These are phyloP conservation scores for Emergomyces orientalis DNA, from an alignment of 2,329 filamentous ascomycete species.

Conservation along the genomic window DNA sequence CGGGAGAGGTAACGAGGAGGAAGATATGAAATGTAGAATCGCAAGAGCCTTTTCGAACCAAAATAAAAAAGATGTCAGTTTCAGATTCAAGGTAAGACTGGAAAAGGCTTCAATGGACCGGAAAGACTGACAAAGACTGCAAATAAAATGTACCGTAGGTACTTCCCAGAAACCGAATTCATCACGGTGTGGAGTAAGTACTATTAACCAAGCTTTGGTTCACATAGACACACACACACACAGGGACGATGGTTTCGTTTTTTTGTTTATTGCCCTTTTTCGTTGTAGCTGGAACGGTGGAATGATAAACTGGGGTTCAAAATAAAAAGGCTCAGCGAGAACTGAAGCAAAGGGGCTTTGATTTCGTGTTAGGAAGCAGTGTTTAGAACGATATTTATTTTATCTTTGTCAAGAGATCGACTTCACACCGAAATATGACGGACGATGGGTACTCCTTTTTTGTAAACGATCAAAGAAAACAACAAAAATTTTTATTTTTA, in stretches of 20 bases:
- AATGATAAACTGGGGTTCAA: neutral
- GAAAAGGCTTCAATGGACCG: neutral
- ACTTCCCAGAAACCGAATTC: constrained; percentile 21
- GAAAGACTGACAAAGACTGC: constrained; percentile 62
- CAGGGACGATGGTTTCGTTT: neutral
- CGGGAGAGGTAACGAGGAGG: constrained; percentile 37
- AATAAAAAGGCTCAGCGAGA: neutral
- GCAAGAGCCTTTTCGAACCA: constrained; percentile 43
- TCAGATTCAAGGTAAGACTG: neutral
- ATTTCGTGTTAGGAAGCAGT: neutral
- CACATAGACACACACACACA: neutral
- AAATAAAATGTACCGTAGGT: constrained; percentile 60
- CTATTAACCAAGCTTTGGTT: neutral
- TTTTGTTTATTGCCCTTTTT: neutral
- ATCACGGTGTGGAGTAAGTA: neutral
- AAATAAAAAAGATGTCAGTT: constrained; percentile 15
- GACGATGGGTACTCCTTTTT: neutral
- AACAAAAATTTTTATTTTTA: no score
- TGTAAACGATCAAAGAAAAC: neutral
- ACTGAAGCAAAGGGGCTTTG: neutral
- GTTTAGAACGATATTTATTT: neutral
- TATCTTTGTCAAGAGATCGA: neutral
- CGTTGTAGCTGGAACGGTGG: no score
- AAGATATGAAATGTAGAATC: constrained; percentile 72
- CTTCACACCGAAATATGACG: neutral